Evolutionary conservation across 179 eudicot species (phyloP).

Genomic region (Amaranthus tricolor): DNA sequence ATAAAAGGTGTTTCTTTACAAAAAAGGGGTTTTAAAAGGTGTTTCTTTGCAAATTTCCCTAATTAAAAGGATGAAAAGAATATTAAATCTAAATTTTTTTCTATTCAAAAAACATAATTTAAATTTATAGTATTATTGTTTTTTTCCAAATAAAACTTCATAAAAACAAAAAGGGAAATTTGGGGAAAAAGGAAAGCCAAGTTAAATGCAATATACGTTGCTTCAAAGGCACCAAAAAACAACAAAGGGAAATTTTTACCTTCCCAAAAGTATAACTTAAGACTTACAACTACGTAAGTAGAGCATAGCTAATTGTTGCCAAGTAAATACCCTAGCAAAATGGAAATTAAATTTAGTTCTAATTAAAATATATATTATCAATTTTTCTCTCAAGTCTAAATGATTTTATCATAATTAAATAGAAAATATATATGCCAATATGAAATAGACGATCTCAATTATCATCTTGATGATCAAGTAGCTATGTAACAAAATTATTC

Average conservation of each 20-base stretch:
- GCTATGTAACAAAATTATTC: too few relatives aligned
- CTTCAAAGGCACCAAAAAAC: slow-evolving; percentile 20
- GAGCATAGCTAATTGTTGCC: not conserved
- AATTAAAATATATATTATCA: not conserved
- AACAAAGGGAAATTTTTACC: slow-evolving; percentile 9
- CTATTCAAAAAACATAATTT: not conserved
- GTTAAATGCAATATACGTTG: slow-evolving; percentile 16
- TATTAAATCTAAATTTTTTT: not conserved
- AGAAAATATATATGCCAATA: too few relatives aligned
- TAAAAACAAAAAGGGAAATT: not conserved
- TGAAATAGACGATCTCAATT: too few relatives aligned
- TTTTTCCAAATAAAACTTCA: not conserved
- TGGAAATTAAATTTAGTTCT: too few relatives aligned
- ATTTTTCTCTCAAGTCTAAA: too few relatives aligned
- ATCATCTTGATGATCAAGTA: too few relatives aligned
- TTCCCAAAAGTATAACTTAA: not conserved
- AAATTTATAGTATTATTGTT: too few relatives aligned
- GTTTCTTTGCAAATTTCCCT: too few relatives aligned
- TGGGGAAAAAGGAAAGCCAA: not conserved
- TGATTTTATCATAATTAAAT: too few relatives aligned
- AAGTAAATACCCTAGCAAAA: not conserved
- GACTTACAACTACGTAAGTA: not conserved
- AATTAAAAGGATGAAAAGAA: too few relatives aligned
- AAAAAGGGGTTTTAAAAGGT: too few relatives aligned
- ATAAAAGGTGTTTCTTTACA: too few relatives aligned